Base-by-base conservation (phyloP, 352 stramenopile genomes). In the Phytophthora citricola region DNA sequence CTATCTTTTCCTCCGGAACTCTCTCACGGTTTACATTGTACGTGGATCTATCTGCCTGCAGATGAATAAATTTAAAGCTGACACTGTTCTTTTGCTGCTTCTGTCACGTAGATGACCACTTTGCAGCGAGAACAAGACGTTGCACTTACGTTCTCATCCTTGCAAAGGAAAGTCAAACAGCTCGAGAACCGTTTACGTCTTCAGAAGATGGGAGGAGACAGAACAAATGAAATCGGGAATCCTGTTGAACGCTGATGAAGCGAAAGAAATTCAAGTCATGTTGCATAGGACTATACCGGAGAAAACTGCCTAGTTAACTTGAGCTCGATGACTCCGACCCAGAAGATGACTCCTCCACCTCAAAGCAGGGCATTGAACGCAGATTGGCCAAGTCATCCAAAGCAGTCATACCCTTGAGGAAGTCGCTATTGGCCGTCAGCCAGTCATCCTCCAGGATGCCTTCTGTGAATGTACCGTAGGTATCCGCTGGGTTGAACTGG, bases 81-180 rank as follows among this genome's bases (percentile, higher is more conserved):
- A 38, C 24, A 39, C 1, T 4, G 34, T 24, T 44, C 7, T 12
- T 36, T 38, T 59, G 17, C 17, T 36, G 36, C 10, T 26, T 59
- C 54, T 55, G 5, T 22, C 51, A 14, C 26, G 8, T 36, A 85
- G 63, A 79, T 85, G 63, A 66, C 83, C 14, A 67, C 62, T 2
- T 50, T 73, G 14, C 70, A 80, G 4, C 76, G 81, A 4, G 79
- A 90, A 47, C 76, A 83, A 32, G 76, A 86, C 53, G 58, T 85
- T 7, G 63, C 63, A 1, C 63, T 87, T 44, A 86, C 77, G 2
- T 81, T 90, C 10, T 71, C 77, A 15, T 78, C 81, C 20, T 39
- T 90, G n/a, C 70, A 67, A 7, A 86, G 75, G 36, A 85, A 81
- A 47, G 86, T 90, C 56, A 86, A 79, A 51, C 81, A 90, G 40